phyloP scores from a whole-genome alignment of 1,284 basidiomycete species.

The Mrakiaceae sp. region DNA sequence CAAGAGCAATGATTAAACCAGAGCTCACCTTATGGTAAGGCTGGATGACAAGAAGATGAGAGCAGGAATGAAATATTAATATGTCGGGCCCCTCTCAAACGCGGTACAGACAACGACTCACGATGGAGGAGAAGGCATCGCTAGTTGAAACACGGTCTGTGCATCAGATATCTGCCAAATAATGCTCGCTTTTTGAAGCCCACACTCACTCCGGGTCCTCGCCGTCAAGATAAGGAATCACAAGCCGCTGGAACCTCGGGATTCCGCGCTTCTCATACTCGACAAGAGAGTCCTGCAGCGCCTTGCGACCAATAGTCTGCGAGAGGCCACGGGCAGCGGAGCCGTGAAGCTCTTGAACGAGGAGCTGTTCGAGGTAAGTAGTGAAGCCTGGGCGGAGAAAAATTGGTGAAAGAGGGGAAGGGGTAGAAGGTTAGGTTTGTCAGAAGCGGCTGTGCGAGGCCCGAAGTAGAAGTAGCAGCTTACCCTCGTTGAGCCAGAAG shows the following conservation, averaged over 20 bases:
- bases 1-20: too few relatives aligned
- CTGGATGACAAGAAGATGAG: too few relatives aligned
- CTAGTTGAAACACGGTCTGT: conserved; percentile 35
- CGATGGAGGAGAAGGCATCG: conserved; percentile 54
- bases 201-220: conserved; percentile 44
- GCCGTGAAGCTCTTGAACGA: conserved; percentile 61
- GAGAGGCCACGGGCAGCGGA: conserved; percentile 59
- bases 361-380: conserved; percentile 80
- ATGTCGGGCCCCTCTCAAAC: too few relatives aligned
- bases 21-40: too few relatives aligned
- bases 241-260: conserved; percentile 71
- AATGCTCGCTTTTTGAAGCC: not conserved
- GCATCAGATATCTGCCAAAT: not conserved
- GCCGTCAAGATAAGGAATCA: conserved; percentile 70
- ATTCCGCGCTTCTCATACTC: conserved; percentile 40
- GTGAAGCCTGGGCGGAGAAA: conserved; percentile 55
- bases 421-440: conserved; percentile 1
- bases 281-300: conserved; percentile 58
- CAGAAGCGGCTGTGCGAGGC: not conserved
- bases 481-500: conserved; percentile 80
- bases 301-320: conserved; percentile 63
- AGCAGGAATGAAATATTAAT: too few relatives aligned
- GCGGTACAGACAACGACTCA: too few relatives aligned
- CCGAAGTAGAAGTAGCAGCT: not conserved
- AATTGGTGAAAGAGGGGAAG: not conserved